Evolutionary conservation across 1,139 yeast genomes (phyloP), one percentile per base, ranked within the genome.

Genomic region (Debaryomyces robertsiae): DNA sequence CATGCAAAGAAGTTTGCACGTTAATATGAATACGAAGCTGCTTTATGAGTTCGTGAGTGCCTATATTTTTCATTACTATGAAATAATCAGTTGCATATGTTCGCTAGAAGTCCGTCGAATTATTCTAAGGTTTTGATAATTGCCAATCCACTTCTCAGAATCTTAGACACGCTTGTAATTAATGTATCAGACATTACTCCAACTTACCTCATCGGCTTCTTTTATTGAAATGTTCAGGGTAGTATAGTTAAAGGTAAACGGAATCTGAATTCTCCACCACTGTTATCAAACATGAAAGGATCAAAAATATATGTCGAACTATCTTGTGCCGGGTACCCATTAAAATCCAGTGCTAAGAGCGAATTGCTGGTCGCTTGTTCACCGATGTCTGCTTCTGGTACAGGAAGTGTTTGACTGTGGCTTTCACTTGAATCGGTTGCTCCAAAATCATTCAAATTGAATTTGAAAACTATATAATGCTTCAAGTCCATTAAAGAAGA

Each of bases 401-500:
- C 38, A 9, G 28, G 18, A 9, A 13, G 6, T 11, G 9, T 22
- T 13, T 29, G 16, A 10, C 24, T 35, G 13, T 29, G 16, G 9
- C 10, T 19, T 10, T 32, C 36, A 13, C 23, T 27, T 18, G 34
- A 30, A 6, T 14, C 25, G 6, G 35, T 9, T 9, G 11, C 14
- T 28, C 42, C 56, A 38, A 67, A 55, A 16, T 65, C 64, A 40
- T 57, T 44, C 34, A 71, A 49, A 47, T 63, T 69, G 43, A 71
- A 69, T 45, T 67, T 67, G 48, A 71, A 69, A 16, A 67, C 71
- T 32, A 70, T 46, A 39, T 47, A 65, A 46, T 72, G 71, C 38
- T 62, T 63, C 38, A 73, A 54, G 45, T 66, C 69, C 67, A 72
- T 59, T 13, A 72, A 59, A 9, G 57, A 46, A 2, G 66, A 56